Percentiles rank a stretch among this genome's conserved stretches.
phyloP scores from a whole-genome alignment of 768 basidiomycete species.

The Suillus brevipes region DNA sequence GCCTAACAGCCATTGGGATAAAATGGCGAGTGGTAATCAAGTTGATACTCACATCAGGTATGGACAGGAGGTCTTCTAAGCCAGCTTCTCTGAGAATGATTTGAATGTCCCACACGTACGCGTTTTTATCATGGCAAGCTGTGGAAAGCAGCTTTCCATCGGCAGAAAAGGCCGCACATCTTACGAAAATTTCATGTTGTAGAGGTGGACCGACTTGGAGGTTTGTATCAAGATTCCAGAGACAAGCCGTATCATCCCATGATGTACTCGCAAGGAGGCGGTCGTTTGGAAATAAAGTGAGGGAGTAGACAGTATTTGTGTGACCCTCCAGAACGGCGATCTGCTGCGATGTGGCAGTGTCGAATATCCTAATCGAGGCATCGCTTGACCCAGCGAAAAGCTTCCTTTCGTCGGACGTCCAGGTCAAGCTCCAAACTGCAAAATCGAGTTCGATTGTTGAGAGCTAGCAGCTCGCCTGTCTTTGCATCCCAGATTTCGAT shows the following conservation, averaged over 20 bases:
- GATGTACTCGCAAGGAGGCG: neutral
- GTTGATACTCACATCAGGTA: neutral
- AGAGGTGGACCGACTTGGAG: neutral
- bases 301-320: neutral
- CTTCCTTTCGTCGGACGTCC: neutral
- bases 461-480: neutral
- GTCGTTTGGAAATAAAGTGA: neutral
- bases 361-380: neutral
- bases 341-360: neutral
- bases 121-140: too few relatives aligned
- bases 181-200: neutral
- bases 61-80: neutral
- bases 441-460: neutral
- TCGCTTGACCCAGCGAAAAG: neutral
- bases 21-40: too few relatives aligned
- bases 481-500: neutral
- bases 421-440: neutral
- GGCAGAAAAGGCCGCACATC: neutral
- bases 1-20: neutral
- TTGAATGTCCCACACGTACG: too few relatives aligned
- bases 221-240: slow-evolving; percentile 10
- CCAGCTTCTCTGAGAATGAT: neutral
- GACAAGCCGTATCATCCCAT: neutral
- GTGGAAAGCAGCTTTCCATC: slow-evolving; percentile 5
- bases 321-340: neutral